These are phyloP conservation scores for Crotalaria pallida DNA, from an alignment of 306 rosid species.

Conservation along the genomic window DNA sequence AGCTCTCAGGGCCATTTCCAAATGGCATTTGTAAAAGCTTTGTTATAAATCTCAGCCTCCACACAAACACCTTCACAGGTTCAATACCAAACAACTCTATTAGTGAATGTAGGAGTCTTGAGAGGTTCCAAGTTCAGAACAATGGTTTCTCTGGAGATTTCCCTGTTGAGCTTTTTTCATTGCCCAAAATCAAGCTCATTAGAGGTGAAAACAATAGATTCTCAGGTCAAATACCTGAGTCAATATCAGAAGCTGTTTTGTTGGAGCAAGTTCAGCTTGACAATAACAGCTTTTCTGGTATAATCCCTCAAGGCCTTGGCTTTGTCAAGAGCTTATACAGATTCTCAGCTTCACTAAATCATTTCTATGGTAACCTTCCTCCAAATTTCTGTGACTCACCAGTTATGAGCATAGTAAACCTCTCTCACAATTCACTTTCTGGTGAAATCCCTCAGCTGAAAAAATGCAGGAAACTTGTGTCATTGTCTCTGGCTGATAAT, in stretches of 20 bases:
- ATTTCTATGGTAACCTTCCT: slow-evolving; percentile 73
- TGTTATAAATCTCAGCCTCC: slow-evolving; percentile 58
- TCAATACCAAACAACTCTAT: slow-evolving; percentile 48
- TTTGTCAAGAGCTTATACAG: slow-evolving; percentile 70
- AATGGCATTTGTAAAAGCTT: slow-evolving; percentile 57
- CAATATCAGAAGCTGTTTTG: slow-evolving; percentile 65
- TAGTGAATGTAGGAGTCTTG: slow-evolving; percentile 65
- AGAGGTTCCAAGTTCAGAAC: slow-evolving; percentile 90
- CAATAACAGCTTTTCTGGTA: slow-evolving; percentile 61
- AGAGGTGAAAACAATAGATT: slow-evolving; percentile 87
- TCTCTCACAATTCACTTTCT: slow-evolving; percentile 82
- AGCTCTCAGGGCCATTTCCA: slow-evolving; percentile 73
- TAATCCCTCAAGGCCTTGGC: slow-evolving; percentile 79
- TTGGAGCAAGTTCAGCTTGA: slow-evolving; percentile 97
- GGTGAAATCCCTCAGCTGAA: slow-evolving; percentile 73
- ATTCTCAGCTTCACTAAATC: slow-evolving; percentile 85
- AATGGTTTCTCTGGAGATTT: slow-evolving; percentile 76
- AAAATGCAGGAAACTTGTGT: slow-evolving; percentile 78
- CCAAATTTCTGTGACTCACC: slow-evolving; percentile 89
- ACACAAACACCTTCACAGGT: slow-evolving; percentile 68
- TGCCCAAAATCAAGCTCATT: slow-evolving; percentile 76
- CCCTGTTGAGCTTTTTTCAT: slow-evolving; percentile 65
- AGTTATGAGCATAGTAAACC: slow-evolving; percentile 88
- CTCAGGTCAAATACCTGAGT: slow-evolving; percentile 80
- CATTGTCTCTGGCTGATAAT: slow-evolving; percentile 77